Evolutionary conservation across 2,329 filamentous ascomycete species (phyloP), one percentile per base, ranked within the genome.

Genomic region (Botrytis elliptica): DNA sequence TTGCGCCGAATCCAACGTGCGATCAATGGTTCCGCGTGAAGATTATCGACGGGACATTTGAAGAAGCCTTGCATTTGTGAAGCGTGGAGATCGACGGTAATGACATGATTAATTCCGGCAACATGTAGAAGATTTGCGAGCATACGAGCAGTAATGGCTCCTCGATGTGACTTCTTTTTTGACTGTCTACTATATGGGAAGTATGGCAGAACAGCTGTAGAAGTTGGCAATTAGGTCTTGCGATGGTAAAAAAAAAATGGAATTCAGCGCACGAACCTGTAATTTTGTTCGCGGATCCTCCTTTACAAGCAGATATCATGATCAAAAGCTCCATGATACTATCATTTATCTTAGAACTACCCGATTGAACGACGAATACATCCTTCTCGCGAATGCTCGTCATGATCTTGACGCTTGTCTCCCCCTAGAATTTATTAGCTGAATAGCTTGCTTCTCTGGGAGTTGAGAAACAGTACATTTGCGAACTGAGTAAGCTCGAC

Each of bases 1-100:
- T 98, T 96, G 82, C 92, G 90, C 75, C 92, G 91, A 79, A 99
- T 97, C 96, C 96, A 99, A 79, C 94, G 92, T 71, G 95, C 94
- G 80, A 99, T 94, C 76, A 98, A 88, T 25, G 96, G 95, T 83
- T 99, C 96, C 70, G 96, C 96, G 79, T 97, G 94, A 71, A 99
- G 90, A 81, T 99, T 98, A 84, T 99, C 96, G 75, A 99, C 95
- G 0, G 96, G 96, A 79, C 95, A 97, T 81, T 93, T 93, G 88
- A 99, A 99, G 85, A 99, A 99, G 74, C 96, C 96, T 84, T 99
- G 96, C 94, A 98, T 98, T 85, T 98, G 96, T n/a, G 93, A 94
- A 71, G 93, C 93, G 85, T 99, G 96, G 44, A 99, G 88, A 81
- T 99, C 96, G 81, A 99, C 92, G 25, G 96, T 99, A 80, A 99